A percentile compares a stretch with the other conserved stretches of the same genome.
Conservation (phyloP, 2,329 filamentous ascomycete species). For the Penicillium sclerotigenum region DNA sequence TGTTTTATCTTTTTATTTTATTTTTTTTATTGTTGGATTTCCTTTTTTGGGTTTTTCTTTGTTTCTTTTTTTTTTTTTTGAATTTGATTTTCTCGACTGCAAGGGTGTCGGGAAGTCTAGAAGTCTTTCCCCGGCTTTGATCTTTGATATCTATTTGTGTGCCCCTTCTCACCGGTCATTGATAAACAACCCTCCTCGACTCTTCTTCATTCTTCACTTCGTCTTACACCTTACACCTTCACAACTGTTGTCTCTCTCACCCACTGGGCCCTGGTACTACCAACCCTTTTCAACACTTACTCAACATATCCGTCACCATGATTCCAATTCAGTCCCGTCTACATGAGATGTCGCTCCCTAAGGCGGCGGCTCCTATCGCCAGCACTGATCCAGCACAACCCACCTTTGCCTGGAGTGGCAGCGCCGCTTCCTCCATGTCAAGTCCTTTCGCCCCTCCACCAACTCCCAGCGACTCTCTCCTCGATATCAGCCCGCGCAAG, state of each 20-base stretch:
- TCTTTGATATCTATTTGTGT: constrained; percentile 8
- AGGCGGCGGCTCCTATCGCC: constrained; percentile 21
- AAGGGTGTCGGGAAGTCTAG: constrained; percentile 28
- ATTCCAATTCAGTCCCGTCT: constrained; percentile 26
- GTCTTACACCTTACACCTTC: background rate
- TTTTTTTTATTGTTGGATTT: background rate
- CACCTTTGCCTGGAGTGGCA: constrained; percentile 23
- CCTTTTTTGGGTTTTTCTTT: background rate
- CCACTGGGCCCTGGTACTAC: constrained; percentile 3
- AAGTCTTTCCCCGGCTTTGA: constrained; percentile 28
- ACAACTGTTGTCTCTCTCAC: constrained; percentile 2
- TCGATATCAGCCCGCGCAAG: constrained; percentile 43
- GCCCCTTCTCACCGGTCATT: constrained; percentile 14
- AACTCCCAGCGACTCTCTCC: constrained; percentile 37
- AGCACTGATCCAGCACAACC: constrained; percentile 24
- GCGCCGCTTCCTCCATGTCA: constrained; percentile 30
- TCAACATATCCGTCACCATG: constrained; percentile 12
- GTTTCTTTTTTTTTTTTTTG: background rate
- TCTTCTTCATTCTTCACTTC: constrained; percentile 1
- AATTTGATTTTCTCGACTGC: constrained; percentile 18
- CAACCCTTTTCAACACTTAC: background rate
- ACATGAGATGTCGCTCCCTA: constrained; percentile 22
- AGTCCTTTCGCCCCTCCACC: constrained; percentile 40
- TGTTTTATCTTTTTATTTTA: background rate
- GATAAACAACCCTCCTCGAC: constrained; percentile 18